Conservation (phyloP, 176 grass and related monocot genomes). For the Puya raimondii region DNA sequence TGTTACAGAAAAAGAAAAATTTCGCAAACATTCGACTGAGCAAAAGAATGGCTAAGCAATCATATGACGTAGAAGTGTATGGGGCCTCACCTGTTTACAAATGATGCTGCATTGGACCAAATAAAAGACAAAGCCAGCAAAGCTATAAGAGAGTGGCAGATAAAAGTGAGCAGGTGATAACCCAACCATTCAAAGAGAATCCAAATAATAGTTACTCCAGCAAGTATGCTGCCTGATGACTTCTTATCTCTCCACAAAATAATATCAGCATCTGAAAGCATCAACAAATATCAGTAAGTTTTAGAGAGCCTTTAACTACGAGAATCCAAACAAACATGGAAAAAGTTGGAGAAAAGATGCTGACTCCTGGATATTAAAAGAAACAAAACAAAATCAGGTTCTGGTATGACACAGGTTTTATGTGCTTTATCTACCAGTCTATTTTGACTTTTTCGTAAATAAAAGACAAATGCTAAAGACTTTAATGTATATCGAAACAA, state of each 20-base stretch:
- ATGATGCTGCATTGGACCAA: slow-evolving; percentile 58
- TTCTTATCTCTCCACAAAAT: slow-evolving; percentile 85
- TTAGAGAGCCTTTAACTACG: background rate
- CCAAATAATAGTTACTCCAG: slow-evolving; percentile 71
- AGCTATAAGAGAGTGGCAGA: slow-evolving; percentile 61
- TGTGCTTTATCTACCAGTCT: no score
- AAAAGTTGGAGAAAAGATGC: background rate
- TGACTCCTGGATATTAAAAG: background rate
- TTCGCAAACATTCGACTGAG: background rate
- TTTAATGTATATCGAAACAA: no score
- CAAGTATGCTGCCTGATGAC: slow-evolving; percentile 61
- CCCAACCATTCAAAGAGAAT: slow-evolving; percentile 79
- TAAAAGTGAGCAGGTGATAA: slow-evolving; percentile 80
- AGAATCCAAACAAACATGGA: background rate
- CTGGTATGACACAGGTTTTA: no score
- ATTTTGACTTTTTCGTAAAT: no score
- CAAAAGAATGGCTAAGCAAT: background rate
- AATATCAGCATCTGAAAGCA: slow-evolving; percentile 63
- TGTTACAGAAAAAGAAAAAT: background rate
- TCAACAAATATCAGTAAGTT: background rate
- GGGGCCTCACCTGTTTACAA: slow-evolving; percentile 43
- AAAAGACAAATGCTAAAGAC: no score
- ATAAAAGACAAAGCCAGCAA: slow-evolving; percentile 51
- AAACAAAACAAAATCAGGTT: background rate
- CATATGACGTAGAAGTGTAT: background rate